Conservation (phyloP, 2,329 filamentous ascomycete species). For the Metarhizium guizhouense region DNA sequence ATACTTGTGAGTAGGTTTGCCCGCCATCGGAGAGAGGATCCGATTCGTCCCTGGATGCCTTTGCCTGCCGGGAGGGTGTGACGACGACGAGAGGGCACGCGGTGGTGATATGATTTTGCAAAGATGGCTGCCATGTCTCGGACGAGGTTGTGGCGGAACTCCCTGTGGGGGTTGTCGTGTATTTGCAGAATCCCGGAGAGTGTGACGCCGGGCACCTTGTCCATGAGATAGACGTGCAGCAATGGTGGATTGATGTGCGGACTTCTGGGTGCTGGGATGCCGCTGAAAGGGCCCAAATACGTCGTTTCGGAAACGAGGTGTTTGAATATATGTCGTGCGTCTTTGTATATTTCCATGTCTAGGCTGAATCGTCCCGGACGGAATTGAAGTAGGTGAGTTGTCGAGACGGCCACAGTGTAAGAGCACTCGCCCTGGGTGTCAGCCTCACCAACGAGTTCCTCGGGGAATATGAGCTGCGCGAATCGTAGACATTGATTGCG, state of each 20-base stretch:
- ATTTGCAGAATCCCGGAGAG: too few relatives aligned
- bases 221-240: too few relatives aligned
- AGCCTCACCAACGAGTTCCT: conserved; percentile 19
- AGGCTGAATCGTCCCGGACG: conserved; percentile 34
- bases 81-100: too few relatives aligned
- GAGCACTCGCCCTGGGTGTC: conserved; percentile 43
- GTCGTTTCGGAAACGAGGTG: conserved; percentile 31
- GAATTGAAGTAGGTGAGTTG: conserved; percentile 35
- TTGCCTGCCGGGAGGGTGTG: too few relatives aligned
- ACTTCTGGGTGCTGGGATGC: conserved; percentile 2
- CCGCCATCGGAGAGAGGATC: too few relatives aligned
- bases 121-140: too few relatives aligned
- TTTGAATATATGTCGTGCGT: conserved; percentile 27
- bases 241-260: conserved; percentile 13
- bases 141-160: too few relatives aligned
- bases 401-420: conserved; percentile 34
- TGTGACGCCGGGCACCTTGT: too few relatives aligned
- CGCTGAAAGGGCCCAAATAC: conserved; percentile 17
- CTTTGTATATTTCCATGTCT: conserved; percentile 25
- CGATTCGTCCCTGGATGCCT: too few relatives aligned
- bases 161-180: too few relatives aligned
- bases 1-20: too few relatives aligned
- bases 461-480: conserved; percentile 21
- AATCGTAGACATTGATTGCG: conserved; percentile 19
- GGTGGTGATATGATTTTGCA: too few relatives aligned